Conservation (phyloP, 768 basidiomycete species). For the Kwoniella bestiolae region DNA sequence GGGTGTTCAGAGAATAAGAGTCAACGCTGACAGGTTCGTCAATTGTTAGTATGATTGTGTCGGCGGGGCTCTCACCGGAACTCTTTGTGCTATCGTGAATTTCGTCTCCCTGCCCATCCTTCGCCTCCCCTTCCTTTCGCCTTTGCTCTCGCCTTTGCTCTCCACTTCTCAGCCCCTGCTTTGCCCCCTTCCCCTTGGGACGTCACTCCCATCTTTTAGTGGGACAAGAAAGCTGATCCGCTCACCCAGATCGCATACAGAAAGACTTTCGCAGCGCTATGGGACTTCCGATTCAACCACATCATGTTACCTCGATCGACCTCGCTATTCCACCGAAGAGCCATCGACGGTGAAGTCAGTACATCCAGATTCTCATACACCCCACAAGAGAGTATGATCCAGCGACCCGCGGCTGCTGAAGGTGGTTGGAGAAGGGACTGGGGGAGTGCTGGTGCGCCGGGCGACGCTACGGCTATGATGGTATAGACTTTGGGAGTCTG, state of each 20-base stretch:
- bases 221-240: background rate
- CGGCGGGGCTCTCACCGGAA: constrained; percentile 64
- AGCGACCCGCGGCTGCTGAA: constrained; percentile 43
- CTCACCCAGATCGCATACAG: constrained; percentile 60
- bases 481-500: too few species aligned
- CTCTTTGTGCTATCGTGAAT: constrained; percentile 61
- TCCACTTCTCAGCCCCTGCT: too few species aligned
- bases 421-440: constrained; percentile 40
- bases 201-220: background rate
- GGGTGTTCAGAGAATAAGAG: background rate
- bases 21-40: background rate
- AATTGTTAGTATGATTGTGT: constrained; percentile 63
- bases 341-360: constrained; percentile 19
- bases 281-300: constrained; percentile 68
- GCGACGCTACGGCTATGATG: constrained; percentile 35
- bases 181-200: too few species aligned
- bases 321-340: constrained; percentile 46
- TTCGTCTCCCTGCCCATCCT: too few species aligned
- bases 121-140: background rate
- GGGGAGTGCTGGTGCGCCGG: constrained; percentile 36
- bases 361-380: constrained; percentile 38
- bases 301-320: constrained; percentile 63
- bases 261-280: constrained; percentile 65
- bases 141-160: too few species aligned
- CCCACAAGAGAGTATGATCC: constrained; percentile 37